A percentile compares a stretch with the other conserved stretches of the same genome.
Evolutionary conservation across 2,329 filamentous ascomycete genomes (phyloP).

Genomic region (Nothophoma quercina): DNA sequence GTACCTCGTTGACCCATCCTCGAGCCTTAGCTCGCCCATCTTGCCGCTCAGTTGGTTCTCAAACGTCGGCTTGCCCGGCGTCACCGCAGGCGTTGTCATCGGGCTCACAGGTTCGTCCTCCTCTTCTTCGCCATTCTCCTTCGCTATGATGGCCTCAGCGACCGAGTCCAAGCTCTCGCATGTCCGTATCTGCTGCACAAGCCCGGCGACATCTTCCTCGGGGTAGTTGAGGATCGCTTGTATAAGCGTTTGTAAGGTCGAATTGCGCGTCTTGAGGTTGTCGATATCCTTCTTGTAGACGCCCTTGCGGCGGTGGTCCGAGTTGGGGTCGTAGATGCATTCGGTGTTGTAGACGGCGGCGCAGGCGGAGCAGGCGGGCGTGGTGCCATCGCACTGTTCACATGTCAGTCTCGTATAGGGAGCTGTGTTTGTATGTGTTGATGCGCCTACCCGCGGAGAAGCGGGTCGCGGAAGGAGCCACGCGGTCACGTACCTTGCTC

Average conservation of each 20-base stretch:
- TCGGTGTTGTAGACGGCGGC: constrained; percentile 89
- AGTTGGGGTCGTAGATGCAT: constrained; percentile 95
- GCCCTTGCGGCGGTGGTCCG: constrained; percentile 93
- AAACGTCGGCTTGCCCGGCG: constrained; percentile 52
- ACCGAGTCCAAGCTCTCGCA: constrained; percentile 77
- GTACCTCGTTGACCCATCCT: constrained; percentile 87
- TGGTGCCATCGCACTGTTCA: constrained; percentile 80
- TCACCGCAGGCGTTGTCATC: constrained; percentile 46
- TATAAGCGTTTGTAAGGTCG: constrained; percentile 89
- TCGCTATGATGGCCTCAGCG: constrained; percentile 65
- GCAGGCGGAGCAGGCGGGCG: constrained; percentile 94
- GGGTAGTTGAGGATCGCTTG: constrained; percentile 91
- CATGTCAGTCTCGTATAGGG: constrained; percentile 18
- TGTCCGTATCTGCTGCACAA: constrained; percentile 87
- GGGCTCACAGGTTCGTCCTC: constrained; percentile 51
- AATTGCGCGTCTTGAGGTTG: constrained; percentile 82
- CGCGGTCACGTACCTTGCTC: constrained; percentile 45
- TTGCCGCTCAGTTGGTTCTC: constrained; percentile 88
- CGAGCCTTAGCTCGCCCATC: constrained; percentile 89
- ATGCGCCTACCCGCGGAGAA: constrained; percentile 1
- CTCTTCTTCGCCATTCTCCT: constrained; percentile 57
- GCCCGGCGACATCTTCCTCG: constrained; percentile 81
- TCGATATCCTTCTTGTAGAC: constrained; percentile 96
- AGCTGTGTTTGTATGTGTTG: neutral
- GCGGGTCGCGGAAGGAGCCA: neutral